Base-by-base conservation (phyloP, 2,329 filamentous ascomycete species). In the Xylariaceae sp. region DNA sequence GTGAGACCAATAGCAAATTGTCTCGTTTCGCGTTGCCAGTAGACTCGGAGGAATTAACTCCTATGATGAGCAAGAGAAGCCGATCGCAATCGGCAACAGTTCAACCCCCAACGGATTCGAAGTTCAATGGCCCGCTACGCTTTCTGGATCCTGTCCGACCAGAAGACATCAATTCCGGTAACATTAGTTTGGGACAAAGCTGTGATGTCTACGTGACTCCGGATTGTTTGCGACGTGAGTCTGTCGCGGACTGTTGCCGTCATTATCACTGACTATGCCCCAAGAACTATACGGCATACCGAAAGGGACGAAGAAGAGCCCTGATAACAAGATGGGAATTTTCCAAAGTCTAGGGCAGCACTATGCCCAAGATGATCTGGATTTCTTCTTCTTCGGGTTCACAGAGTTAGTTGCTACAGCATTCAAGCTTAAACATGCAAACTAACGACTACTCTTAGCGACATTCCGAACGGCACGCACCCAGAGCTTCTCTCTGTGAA, bases 261-360 rank as follows among this genome's bases (percentile, higher is more conserved):
- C n/a, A 2, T 16, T 13, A 13, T 43, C 42, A 45, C 47, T 54
- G 11, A 51, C 33, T n/a, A 19, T 16, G 10, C 46, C 4, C 13
- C 13, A 19, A 61, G 60, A 53, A 11, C 50, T 63, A 40, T 75
- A 75, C 59, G 67, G 69, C 44, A 69, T 75, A 43, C 68, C 70
- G 14, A 57, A 62, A 36, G 67, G 60, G 10, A 63, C 60, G 1
- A 63, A 62, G 41, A 63, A 67, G 0, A 57, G 65, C 17, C 51
- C 65, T 3, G 63, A 64, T 41, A 75, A 75, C 58, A 65, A 67
- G 45, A 65, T 75, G 51, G 73, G 73, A 14, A 72, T 77, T 40
- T 73, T 74, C 49, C 68, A 76, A 53, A 66, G 71, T 9, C 60
- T 68, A 11, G 63, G 68, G n/a, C 69, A 74, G 39, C 67, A 68